Evolutionary conservation across 805 yeast species (phyloP), one percentile per base, ranked within the genome.

Genomic region (Ogataea nitratoaversa): DNA sequence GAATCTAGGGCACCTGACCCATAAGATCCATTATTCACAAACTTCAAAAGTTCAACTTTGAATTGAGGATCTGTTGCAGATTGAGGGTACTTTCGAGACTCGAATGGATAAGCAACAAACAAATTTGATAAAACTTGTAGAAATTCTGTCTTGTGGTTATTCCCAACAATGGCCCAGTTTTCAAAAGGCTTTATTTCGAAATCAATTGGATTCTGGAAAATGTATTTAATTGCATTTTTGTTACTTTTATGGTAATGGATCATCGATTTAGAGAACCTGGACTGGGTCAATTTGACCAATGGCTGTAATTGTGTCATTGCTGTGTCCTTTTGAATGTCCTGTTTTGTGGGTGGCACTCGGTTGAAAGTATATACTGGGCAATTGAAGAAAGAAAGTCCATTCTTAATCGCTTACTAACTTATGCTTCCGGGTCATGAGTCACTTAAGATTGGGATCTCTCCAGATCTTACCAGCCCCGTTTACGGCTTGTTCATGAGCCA

Each of bases 61-160:
- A 71, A 67, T 7, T 33, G 25, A 1, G 72, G 50, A 2, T 81
- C 77, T 67, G 73, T 65, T 3, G 52, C 40, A 11, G 70, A 63
- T 28, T 66, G 55, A 8, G 93, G 89, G 49, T 77, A 84, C 1
- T 63, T 53, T 35, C 89, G 61, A 0, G 80, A 61, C 2, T 64
- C 49, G 0, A 79, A 67, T 1, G 89, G 88, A 2, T 62, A 67
- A 0, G 78, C 62, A 7, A 75, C 47, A 48, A 67, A 72, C 33
- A 74, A 69, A 3, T 82, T 80, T 0, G 86, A 73, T n/a, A 85
- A 44, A 1, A 74, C 64, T 36, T 70, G 68, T 20, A 86, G 62
- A 19, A 86, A 66, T 16, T 68, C 69, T 1, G 79, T 61, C 59
- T 82, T 84, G 20, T 59, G 50, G 1, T 81, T 39, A 12, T 47